Base-by-base conservation (phyloP, 2,329 filamentous ascomycete genomes). In the Pestalotiopsis sp. region DNA sequence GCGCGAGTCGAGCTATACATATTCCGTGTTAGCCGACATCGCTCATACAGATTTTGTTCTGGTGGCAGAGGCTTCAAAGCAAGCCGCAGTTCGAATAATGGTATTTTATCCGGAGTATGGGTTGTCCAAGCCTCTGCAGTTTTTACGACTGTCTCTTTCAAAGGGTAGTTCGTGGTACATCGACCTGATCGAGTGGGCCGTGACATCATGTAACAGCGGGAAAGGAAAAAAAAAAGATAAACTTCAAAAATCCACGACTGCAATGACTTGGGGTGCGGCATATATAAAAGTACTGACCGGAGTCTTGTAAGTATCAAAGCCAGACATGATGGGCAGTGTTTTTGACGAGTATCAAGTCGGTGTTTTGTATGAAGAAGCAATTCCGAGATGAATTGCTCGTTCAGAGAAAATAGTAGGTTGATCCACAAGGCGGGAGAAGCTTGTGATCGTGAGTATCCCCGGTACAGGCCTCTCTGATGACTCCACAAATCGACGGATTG, bases 221-320 rank as follows among this genome's bases (percentile, higher is more conserved):
- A 52, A 17, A 14, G n/a, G 13, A 52, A n/a, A 17, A 14, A n/a
- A 52, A 4, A 52, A n/a, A 2, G 3, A 9, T 20, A 52, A 52
- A n/a, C 9, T 9, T 36, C 7, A 36, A 36, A 36, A 36, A 36
- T 9, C 9, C 31, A 52, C n/a, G 9, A 52, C 17, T 52, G 4
- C 17, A 20, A n/a, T 9, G 17, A 52, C 17, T n/a, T n/a, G 17
- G 45, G n/a, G n/a, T 9, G 13, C 20, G 45, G 17, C 2, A 27
- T 59, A 27, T 12, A 4, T 4, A 20, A n/a, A 6, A 38, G 14
- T 11, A 65, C 62, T 65, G 11, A 70, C 52, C n/a, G 69, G 69
- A 14, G 69, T 70, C 63, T 70, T 65, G 69, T 70, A 70, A 17
- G 61, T 66, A 49, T 70, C 69, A 58, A 61, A 70, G 23, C 62